Evolutionary conservation across 1,139 yeast genomes (phyloP), one percentile per base, ranked within the genome.

Genomic region (Geotrichum histeridarum): DNA sequence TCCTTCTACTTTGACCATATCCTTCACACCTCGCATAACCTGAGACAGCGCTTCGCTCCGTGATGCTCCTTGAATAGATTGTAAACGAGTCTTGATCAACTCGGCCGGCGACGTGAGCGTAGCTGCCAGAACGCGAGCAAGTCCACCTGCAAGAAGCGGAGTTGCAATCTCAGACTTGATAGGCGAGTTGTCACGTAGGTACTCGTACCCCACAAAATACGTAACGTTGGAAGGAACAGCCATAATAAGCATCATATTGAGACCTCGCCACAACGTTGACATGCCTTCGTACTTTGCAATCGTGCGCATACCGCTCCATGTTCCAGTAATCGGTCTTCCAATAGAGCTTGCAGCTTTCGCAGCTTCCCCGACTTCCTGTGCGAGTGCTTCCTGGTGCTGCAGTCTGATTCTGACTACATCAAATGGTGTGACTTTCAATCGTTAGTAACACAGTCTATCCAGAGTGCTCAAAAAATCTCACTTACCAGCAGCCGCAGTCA

Each of bases 201-300:
- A 80, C 63, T 93, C 99, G 67, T 93, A 93, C 0, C 97, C 96
- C 1, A 95, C 86, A 71, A 90, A 93, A 67, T 93, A 93, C 8
- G 93, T 91, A 55, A 93, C 87, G 64, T 91, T 93, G 0, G 97
- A 81, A 0, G 99, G 99, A 0, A 91, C 75, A 0, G 97, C 89
- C 95, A 93, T 93, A 18, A 88, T 61, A n/a, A 93, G 71, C 0
- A 95, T 89, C 33, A 93, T 70, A 0, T 93, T 80, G 33, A 93
- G 77, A 0, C 99, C 99, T 51, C 98, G 74, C 94, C 97, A 93
- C 15, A 93, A 74, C 0, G 96, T 84, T 0, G 77, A 57, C 0
- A 81, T 38, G 0, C 99, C 99, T 69, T 93, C 99, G 47, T 79
- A 75, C 33, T 76, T 72, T 1, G 83, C 77, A 32, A 91, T 89